Evolutionary conservation across 2,329 filamentous ascomycete genomes (phyloP).

Genomic region (Lizonia empirigonia): DNA sequence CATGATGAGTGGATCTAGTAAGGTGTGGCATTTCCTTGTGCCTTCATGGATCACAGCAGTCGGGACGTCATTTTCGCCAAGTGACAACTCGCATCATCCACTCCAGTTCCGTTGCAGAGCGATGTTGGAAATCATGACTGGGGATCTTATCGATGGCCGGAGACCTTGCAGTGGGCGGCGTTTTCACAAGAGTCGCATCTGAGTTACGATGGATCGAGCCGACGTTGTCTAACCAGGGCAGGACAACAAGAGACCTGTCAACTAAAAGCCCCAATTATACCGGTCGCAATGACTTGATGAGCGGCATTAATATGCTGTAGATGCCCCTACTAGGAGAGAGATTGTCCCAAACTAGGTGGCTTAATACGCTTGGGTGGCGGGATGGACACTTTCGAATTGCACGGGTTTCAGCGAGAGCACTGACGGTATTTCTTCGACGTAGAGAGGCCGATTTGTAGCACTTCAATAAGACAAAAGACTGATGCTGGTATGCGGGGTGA

Average conservation of each 20-base stretch:
- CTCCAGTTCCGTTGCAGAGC: not conserved
- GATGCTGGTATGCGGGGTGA: too few species aligned
- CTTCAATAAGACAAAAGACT: too few species aligned
- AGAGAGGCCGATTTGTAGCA: too few species aligned
- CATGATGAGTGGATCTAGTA: slow-evolving; percentile 23
- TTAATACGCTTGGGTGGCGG: too few species aligned
- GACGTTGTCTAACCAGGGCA: not conserved
- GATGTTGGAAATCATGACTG: not conserved
- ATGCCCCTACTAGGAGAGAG: too few species aligned
- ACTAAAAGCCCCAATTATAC: not conserved
- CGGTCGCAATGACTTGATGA: not conserved
- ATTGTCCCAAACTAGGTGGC: too few species aligned
- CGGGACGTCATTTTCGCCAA: slow-evolving; percentile 23
- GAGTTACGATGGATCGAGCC: not conserved
- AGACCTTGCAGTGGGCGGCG: not conserved
- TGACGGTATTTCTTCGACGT: too few species aligned
- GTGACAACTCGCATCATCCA: not conserved
- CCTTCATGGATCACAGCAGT: not conserved
- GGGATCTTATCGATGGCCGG: too few species aligned
- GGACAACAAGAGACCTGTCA: not conserved
- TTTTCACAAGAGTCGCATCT: too few species aligned
- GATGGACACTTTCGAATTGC: too few species aligned
- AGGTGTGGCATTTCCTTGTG: slow-evolving; percentile 33
- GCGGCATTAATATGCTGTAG: too few species aligned
- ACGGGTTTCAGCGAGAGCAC: too few species aligned